Evolutionary conservation across 345 rosid genomes (phyloP), one percentile per base, ranked within the genome.

Genomic region (Melaleuca quinquenervia): DNA sequence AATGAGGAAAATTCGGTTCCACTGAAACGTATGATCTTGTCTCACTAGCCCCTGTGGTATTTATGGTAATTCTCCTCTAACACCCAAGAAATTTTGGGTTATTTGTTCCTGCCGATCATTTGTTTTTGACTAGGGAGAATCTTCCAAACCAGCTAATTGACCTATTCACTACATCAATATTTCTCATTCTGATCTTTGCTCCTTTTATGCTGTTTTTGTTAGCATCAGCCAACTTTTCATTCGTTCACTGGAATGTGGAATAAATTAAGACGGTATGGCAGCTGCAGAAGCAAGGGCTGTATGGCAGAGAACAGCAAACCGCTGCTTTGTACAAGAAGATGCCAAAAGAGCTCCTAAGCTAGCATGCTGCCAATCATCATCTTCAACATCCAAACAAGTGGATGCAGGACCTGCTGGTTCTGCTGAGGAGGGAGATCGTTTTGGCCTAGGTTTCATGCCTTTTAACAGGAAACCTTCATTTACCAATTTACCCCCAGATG

Each of bases 281-380:
- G 98, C 90, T 85, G 97, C 96, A 55, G 99, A 98, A 90, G 97
- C 96, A 54, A 93, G 99, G 91, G 97, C 97, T 29, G 93, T 90
- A 26, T 96, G 99, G 99, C 99, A 98, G 90, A 92, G 99, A 89
- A 87, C 96, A 16, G 98, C 93, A 29, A 98, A 96, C 87, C 99
- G 99, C 87, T 98, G 93, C 90, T 96, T 97, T 91, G 96, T 97
- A 53, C 99, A 97, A 91, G 99, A 97, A 89, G 99, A 97, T 92
- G 98, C 99, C 86, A 96, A 96, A 89, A 90, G 98, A 90, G 99
- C 99, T 88, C 99, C 99, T 36, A 96, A 95, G 89, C 86, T 98
- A 87, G 98, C 99, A 55, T 98, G 87, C 88, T 94, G 94, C 88
- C 98, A 96, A 32, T 96, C 99, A 44, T 93, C 98, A 20, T 90